Base-by-base conservation (phyloP, 768 basidiomycete species). In the Leccinellum albellum region DNA sequence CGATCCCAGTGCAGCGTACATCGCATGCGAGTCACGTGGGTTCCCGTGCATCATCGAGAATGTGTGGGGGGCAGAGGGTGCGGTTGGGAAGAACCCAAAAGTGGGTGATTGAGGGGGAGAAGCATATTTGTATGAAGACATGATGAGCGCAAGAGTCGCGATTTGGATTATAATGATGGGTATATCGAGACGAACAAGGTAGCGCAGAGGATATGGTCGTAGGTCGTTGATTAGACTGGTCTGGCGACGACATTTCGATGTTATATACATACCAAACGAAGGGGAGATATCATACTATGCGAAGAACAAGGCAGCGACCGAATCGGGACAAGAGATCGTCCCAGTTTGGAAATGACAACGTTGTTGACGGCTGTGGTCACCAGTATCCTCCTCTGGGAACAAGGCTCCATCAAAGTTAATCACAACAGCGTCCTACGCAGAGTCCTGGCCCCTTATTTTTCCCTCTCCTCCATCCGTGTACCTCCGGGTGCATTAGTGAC, bases 41-140 rank as follows among this genome's bases (percentile, higher is more conserved):
- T 82, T 78, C 70, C 82, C 81, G 67, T 84, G 80, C 54, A 86
- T 76, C 45, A 76, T 64, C 12, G 75, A 68, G 67, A 87, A 85
- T 13, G 83, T 80, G 55, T 84, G 82, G 53, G 85, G 84, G 13
- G 79, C 78, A 23, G 82, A 75, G 6, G 79, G 73, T 10, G 67
- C 79, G 15, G 76, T 69, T 32, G 85, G 85, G 75, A 87, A 86
- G 73, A 85, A 78, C 56, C 82, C 82, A 63, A 72, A 83, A 4
- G 78, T 78, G 56, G 84, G 83, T 3, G 85, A 84, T 29, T 81
- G 65, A 55, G 83, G 79, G 28, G 73, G 60, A 20, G 75, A 64
- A 40, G 73, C 67, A 72, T 75, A 78, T 60, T 63, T 65, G 61
- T 57, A 74, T 17, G 76, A 78, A 64, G 84, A 78, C 81, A 82